phyloP scores from a whole-genome alignment of 768 basidiomycete species.

The Mrakia blollopis region DNA sequence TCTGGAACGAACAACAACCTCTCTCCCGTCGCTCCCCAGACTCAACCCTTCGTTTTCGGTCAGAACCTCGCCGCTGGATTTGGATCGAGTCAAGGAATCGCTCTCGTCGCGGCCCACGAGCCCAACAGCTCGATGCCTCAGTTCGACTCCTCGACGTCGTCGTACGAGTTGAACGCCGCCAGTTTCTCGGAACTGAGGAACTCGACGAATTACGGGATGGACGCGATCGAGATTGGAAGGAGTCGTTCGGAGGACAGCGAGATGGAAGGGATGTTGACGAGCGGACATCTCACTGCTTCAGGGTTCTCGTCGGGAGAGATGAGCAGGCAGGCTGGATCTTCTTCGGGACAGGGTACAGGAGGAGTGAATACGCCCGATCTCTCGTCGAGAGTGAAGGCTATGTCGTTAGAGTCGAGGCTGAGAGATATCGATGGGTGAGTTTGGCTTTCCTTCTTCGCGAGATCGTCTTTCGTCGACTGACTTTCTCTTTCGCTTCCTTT shows the following conservation, averaged over 20 bases:
- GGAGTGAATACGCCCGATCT: slow-evolving; percentile 22
- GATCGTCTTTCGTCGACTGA: not conserved
- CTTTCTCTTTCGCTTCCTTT: not conserved
- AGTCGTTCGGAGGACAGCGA: slow-evolving; percentile 18
- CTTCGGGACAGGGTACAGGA: not conserved
- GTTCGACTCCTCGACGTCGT: not conserved
- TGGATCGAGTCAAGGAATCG: not conserved
- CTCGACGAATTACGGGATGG: not conserved
- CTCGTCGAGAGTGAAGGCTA: slow-evolving; percentile 27
- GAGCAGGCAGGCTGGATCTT: not conserved
- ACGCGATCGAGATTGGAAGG: not conserved
- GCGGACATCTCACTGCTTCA: not conserved
- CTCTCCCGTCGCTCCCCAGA: slow-evolving; percentile 14
- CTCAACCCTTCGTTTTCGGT: slow-evolving; percentile 4
- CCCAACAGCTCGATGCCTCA: not conserved
- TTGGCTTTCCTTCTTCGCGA: not conserved
- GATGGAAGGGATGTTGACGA: slow-evolving; percentile 9
- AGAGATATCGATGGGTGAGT: slow-evolving; percentile 30
- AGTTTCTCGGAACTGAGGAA: not conserved
- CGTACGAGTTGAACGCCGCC: not conserved
- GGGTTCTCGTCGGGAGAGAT: slow-evolving; percentile 1
- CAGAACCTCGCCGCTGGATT: slow-evolving; percentile 13
- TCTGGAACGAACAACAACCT: not conserved
- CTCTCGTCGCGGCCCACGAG: not conserved
- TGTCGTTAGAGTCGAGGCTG: slow-evolving; percentile 26